Percentiles rank a stretch among this genome's conserved stretches.
Conservation (phyloP, 805 yeast species). For the Starmerella bombicola region DNA sequence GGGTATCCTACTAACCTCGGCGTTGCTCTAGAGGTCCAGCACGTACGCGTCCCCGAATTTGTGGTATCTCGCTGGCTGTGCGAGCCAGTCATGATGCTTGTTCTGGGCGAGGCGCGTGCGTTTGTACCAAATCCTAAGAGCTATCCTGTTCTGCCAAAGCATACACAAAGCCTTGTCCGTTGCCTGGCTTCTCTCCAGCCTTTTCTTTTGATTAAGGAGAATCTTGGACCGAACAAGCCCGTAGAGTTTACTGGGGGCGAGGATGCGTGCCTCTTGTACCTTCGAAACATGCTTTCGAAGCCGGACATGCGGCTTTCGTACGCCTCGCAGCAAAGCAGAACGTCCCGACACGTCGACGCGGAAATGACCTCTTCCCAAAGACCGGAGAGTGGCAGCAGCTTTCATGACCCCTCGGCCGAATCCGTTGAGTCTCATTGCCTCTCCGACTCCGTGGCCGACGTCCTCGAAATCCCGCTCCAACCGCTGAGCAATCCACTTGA, state of each 20-base stretch:
- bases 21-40: conserved; percentile 67
- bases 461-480: conserved; percentile 59
- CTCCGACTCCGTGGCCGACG: too few species aligned
- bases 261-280: conserved; percentile 33
- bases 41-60: conserved; percentile 38
- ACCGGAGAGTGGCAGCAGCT: not conserved
- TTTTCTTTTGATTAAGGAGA: conserved; percentile 38
- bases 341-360: conserved; percentile 13
- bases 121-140: conserved; percentile 48
- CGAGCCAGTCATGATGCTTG: conserved; percentile 50
- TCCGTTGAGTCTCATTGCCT: conserved; percentile 4
- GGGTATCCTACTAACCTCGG: conserved; percentile 45
- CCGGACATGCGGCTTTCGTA: not conserved
- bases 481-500: conserved; percentile 53
- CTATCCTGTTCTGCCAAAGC: conserved; percentile 52
- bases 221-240: conserved; percentile 30
- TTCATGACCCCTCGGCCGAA: not conserved
- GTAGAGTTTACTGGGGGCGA: conserved; percentile 27
- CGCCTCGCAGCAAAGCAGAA: too few species aligned
- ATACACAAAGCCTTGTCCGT: conserved; percentile 40
- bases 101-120: conserved; percentile 40
- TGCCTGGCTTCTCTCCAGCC: conserved; percentile 35
- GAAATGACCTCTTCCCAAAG: conserved; percentile 1
- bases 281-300: conserved; percentile 31
- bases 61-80: conserved; percentile 52